Percentiles rank a stretch among this genome's conserved stretches.
Evolutionary conservation across 805 yeast species (phyloP).

Genomic region (Nakazawaea ishiwadae): DNA sequence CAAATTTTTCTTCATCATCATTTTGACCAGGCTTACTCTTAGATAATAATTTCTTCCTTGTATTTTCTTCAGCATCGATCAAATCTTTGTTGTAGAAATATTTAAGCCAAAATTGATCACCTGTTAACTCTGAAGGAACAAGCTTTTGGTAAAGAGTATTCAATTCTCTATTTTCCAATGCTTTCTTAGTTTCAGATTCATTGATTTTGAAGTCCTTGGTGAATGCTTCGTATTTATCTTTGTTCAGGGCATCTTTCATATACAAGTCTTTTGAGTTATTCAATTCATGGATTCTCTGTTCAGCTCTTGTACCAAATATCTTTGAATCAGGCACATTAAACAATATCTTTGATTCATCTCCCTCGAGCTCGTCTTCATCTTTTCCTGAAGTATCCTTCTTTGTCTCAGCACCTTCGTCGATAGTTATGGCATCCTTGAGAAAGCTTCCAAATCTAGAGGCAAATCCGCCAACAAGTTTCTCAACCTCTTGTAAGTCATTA

Average conservation of each 20-base stretch:
- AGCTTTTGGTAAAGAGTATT: conserved; percentile 50
- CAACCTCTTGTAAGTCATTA: conserved; percentile 67
- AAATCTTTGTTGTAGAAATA: conserved; percentile 53
- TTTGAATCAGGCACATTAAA: conserved; percentile 39
- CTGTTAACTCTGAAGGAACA: conserved; percentile 58
- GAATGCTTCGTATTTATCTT: conserved; percentile 30
- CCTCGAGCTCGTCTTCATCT: conserved; percentile 13
- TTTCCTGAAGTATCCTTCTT: conserved; percentile 16
- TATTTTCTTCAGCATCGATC: conserved; percentile 57
- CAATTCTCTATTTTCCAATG: conserved; percentile 48
- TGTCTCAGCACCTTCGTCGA: conserved; percentile 19
- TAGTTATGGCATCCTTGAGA: conserved; percentile 35
- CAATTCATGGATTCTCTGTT: conserved; percentile 55
- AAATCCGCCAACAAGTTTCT: conserved; percentile 60
- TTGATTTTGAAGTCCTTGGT: conserved; percentile 27
- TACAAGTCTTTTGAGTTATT: conserved; percentile 46
- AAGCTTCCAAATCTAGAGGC: conserved; percentile 55
- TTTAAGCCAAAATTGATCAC: conserved; percentile 68
- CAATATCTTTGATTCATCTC: conserved; percentile 30
- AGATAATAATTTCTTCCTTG: conserved; percentile 59
- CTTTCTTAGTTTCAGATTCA: conserved; percentile 23
- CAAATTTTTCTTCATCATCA: conserved; percentile 44
- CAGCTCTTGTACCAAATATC: conserved; percentile 48
- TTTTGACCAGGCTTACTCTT: conserved; percentile 44
- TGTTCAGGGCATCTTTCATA: conserved; percentile 24